Evolutionary conservation across 2,329 filamentous ascomycete species (phyloP), one percentile per base, ranked within the genome.

Genomic region (Tricladium varicosporioides): DNA sequence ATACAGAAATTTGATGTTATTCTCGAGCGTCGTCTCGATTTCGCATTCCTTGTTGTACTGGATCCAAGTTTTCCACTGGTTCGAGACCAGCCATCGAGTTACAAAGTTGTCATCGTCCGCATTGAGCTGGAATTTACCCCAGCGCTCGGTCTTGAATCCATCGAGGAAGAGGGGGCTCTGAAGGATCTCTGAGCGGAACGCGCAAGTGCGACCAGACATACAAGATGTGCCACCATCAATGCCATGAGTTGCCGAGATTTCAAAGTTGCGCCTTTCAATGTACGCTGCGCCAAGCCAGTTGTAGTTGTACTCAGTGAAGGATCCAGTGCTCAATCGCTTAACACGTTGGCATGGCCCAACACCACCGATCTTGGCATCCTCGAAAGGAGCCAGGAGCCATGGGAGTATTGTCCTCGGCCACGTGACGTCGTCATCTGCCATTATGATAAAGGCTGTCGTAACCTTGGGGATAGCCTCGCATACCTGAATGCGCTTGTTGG

Each of bases 61-160:
- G 73, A 97, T 89, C 80, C 90, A 93, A 18, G 92, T 97, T 76
- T 95, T 91, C 90, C 91, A 96, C 65, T 87, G 83, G 76, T 96
- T 88, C 63, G 86, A 89, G 65, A 97, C 92, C 69, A 97, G 82
- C 93, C 93, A 97, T 57, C 93, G 87, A 5, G 93, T 97, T 66
- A 97, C 91, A 76, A 97, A 97, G 76, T 97, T 97, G 79, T 97
- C 93, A 73, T 97, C 93, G 73, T 97, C 93, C 22, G 93, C 92
- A 70, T 97, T 97, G 60, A 97, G 81, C 69, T 92, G 92, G 75
- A 88, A 96, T 67, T 88, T 86, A 49, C 88, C 83, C 91, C 91
- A 96, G 65, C 88, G 88, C 76, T 97, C 93, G 10, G n/a, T n/a
- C 36, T n/a, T 11, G 36, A 40, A 40, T 10, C 36, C 36, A 4